A percentile compares a stretch with the other conserved stretches of the same genome.
Conservation (phyloP, 2,329 filamentous ascomycete species). For the Aspergillus vadensis region DNA sequence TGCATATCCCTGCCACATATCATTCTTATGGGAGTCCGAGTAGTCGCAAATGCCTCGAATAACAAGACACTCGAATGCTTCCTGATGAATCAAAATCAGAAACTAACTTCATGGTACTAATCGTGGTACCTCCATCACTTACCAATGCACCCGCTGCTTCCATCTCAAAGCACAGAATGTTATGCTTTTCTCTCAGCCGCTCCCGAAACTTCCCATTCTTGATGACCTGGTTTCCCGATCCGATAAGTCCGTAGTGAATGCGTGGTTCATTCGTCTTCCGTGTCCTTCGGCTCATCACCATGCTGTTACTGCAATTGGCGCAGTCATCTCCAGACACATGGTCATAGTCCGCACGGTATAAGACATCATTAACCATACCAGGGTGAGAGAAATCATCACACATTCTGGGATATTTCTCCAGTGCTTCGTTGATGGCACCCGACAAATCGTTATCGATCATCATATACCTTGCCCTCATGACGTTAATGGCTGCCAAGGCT, state of each 20-base stretch:
- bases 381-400: conserved; percentile 7
- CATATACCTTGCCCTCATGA: neutral
- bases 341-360: neutral
- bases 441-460: neutral
- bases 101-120: no score
- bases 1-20: conserved; percentile 14
- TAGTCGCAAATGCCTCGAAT: conserved; percentile 15
- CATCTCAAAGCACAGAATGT: conserved; percentile 31
- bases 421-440: no score
- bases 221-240: conserved; percentile 29
- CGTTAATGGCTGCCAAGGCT: conserved; percentile 13
- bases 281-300: neutral
- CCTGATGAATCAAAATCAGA: neutral
- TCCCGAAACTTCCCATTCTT: conserved; percentile 24
- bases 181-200: conserved; percentile 8
- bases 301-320: neutral
- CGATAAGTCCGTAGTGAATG: conserved; percentile 31
- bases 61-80: conserved; percentile 5
- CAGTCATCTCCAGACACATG: neutral
- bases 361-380: neutral
- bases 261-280: conserved; percentile 11
- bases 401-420: neutral
- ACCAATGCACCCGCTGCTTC: neutral
- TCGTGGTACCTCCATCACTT: neutral
- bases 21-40: conserved; percentile 15